Evolutionary conservation across 495 filamentous ascomycete genomes (phyloP), one percentile per base, ranked within the genome.

Genomic region (Penicillium simplicissimum): DNA sequence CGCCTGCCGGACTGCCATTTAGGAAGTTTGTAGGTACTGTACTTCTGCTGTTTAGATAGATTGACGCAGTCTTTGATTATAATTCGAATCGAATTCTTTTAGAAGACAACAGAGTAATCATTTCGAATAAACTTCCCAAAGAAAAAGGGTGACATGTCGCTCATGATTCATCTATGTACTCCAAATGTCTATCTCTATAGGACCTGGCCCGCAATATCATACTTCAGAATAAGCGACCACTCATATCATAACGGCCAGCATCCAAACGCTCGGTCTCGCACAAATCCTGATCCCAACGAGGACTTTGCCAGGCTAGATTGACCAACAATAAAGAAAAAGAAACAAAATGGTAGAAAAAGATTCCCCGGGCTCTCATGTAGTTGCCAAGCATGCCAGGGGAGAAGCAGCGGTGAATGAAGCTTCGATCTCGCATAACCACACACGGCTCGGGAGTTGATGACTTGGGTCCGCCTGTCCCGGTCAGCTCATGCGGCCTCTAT

Each of bases 141-240:
- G 21, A 55, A 23, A 38, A 23, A 34, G 8, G 31, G 43, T 55
- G 25, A 42, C 31, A 51, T 66, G 31, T 53, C 58, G 61, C 51
- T 70, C 67, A 52, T 70, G 48, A 70, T 65, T 67, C 66, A 65
- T 67, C 60, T 52, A 67, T 57, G 33, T 67, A 53, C 60, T 51
- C 36, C 45, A 45, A 11, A 48, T 49, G 57, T 64, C 54, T 60
- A 62, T 63, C 35, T 52, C 17, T 54, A 40, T 55, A 60, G 10
- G 13, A 48, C 45, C 33, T 10, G 19, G 36, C 4, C 36, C 11
- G 21, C 35, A 38, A 38, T 55, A 42, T 25, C 31, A 38, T 17
- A 28, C 36, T 35, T 28, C 21, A 21, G 1, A 36, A 19, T 19
- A 13, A 36, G 34, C 51, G 9, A 53, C 9, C 51, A 23, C 31